Conservation (phyloP, 2,329 filamentous ascomycete species). For the Aureobasidium musti region DNA sequence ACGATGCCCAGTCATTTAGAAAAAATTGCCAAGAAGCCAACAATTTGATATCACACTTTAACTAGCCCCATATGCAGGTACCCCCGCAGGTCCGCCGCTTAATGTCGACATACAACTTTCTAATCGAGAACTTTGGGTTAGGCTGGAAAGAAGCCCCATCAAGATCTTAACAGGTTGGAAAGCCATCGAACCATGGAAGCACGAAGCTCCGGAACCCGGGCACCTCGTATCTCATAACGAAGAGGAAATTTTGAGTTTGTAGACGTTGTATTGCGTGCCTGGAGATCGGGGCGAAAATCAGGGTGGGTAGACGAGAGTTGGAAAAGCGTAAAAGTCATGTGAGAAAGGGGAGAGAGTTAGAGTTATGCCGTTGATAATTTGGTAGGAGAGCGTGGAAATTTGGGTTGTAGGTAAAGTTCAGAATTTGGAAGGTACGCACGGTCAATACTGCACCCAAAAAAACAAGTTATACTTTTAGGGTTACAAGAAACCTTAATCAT, state of each 20-base stretch:
- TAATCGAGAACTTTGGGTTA: slow-evolving; percentile 16
- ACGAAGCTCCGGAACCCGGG: too few relatives aligned
- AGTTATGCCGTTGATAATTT: background rate
- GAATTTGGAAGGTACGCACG: background rate
- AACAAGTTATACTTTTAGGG: background rate
- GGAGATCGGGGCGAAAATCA: background rate
- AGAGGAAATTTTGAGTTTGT: too few relatives aligned
- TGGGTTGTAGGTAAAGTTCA: background rate
- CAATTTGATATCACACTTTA: slow-evolving; percentile 4
- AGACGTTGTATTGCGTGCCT: slow-evolving; percentile 1
- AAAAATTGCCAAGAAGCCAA: background rate
- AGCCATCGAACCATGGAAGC: background rate
- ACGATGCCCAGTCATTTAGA: background rate
- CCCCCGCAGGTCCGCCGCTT: background rate
- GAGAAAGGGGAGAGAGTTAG: background rate
- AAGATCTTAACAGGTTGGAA: too few relatives aligned
- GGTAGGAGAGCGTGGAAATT: background rate
- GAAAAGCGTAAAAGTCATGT: slow-evolving; percentile 17
- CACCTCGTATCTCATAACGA: background rate
- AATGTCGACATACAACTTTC: background rate
- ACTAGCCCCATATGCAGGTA: background rate
- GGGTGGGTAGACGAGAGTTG: background rate
- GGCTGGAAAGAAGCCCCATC: background rate
- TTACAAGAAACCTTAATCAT: background rate
- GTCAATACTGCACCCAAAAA: too few relatives aligned